Conservation (phyloP, 2,329 filamentous ascomycete genomes). For the Penicillium sp. region DNA sequence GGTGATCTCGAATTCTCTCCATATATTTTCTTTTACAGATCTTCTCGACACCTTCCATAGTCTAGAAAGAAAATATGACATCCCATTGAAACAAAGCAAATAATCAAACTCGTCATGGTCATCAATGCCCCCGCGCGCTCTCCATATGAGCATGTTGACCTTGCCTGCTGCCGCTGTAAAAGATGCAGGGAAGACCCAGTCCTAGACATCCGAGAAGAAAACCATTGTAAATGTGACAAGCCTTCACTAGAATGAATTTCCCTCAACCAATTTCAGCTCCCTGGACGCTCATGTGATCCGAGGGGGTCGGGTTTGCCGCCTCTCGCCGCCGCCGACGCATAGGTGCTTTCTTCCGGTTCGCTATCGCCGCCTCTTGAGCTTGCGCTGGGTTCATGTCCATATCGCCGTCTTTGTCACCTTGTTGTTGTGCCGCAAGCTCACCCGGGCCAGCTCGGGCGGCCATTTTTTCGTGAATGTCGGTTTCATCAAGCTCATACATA, state of each 20-base stretch:
- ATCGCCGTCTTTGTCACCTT: conserved; percentile 38
- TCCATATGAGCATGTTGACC: conserved; percentile 1
- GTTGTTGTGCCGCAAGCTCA: conserved; percentile 1
- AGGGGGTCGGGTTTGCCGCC: conserved; percentile 10
- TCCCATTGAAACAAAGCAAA: conserved; percentile 11
- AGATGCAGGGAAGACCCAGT: conserved; percentile 4
- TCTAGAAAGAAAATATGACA: conserved; percentile 2
- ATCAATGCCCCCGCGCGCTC: conserved; percentile 3
- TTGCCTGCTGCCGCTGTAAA: not conserved
- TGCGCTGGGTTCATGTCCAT: conserved; percentile 36
- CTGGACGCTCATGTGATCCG: conserved; percentile 37
- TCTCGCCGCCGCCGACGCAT: conserved; percentile 41
- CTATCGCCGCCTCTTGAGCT: conserved; percentile 39
- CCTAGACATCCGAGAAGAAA: conserved; percentile 1
- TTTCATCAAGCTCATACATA: conserved; percentile 79
- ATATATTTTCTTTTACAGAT: not conserved
- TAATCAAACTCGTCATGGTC: conserved; percentile 11
- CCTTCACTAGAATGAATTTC: not conserved
- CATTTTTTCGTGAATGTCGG: conserved; percentile 37
- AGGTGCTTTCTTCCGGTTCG: conserved; percentile 43
- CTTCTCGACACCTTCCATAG: not conserved
- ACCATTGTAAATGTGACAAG: conserved; percentile 7
- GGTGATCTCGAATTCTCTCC: not conserved
- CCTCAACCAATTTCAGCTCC: conserved; percentile 17
- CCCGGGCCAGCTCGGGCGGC: not conserved